Conservation (phyloP, 78 protist genomes). For the Acrasis kona region DNA sequence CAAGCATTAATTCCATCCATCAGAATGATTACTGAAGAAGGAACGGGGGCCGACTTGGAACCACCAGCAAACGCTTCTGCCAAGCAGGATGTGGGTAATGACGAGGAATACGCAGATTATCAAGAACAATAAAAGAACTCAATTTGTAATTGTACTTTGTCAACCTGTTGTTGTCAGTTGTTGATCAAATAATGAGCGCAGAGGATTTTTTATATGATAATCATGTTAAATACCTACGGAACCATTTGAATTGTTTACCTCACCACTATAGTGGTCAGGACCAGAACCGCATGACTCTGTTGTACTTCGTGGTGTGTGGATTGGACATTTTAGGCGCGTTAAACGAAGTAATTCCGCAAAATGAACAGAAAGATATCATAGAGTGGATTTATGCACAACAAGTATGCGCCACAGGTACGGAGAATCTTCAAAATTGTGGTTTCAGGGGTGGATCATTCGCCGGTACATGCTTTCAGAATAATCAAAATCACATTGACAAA, state of each 20-base stretch:
- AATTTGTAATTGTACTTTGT: too few relatives aligned
- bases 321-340: not conserved
- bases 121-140: too few relatives aligned
- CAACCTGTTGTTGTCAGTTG: too few relatives aligned
- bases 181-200: too few relatives aligned
- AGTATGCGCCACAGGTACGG: not conserved
- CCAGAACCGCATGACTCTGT: slow-evolving; percentile 13
- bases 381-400: slow-evolving; percentile 28
- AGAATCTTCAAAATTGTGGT: slow-evolving; percentile 3
- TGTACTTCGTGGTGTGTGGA: slow-evolving; percentile 15
- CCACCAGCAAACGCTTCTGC: too few relatives aligned
- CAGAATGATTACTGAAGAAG: too few relatives aligned
- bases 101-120: too few relatives aligned
- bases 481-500: not conserved
- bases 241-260: not conserved
- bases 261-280: not conserved
- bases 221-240: not conserved
- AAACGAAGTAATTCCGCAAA: not conserved
- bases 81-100: too few relatives aligned
- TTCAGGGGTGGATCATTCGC: not conserved
- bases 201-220: too few relatives aligned
- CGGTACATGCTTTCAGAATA: not conserved
- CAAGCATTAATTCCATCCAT: too few relatives aligned
- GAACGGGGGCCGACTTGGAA: too few relatives aligned
- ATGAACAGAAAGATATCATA: slow-evolving; percentile 1